These are phyloP conservation scores for Aspergillus oerlinghausenensis DNA, from an alignment of 2,329 filamentous ascomycete genomes.

Conservation along the genomic window DNA sequence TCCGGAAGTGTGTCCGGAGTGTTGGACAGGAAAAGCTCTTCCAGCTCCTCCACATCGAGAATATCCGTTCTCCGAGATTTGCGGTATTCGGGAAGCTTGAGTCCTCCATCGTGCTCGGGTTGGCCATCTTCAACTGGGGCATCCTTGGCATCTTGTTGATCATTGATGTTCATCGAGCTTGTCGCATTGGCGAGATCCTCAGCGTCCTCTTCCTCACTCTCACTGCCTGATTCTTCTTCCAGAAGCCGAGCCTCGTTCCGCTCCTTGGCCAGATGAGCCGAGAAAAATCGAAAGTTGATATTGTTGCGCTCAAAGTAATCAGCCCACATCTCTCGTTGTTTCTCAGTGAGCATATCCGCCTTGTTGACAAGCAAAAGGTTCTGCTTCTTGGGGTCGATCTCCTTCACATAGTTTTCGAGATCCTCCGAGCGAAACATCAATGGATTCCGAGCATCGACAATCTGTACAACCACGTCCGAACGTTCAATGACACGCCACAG, in stretches of 20 bases:
- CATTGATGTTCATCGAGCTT: slow-evolving; percentile 16
- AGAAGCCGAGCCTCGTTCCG: slow-evolving; percentile 67
- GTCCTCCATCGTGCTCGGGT: slow-evolving; percentile 22
- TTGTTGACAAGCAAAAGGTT: slow-evolving; percentile 96
- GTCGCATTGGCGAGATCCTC: slow-evolving; percentile 17
- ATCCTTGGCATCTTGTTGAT: slow-evolving; percentile 30
- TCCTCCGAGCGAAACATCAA: slow-evolving; percentile 92
- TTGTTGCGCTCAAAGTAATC: slow-evolving; percentile 74
- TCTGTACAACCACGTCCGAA: slow-evolving; percentile 93
- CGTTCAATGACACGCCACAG: slow-evolving; percentile 97
- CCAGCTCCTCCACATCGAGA: slow-evolving; percentile 86
- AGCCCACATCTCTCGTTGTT: slow-evolving; percentile 80
- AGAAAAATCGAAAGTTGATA: slow-evolving; percentile 95
- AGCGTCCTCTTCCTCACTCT: slow-evolving; percentile 29
- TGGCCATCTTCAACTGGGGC: background rate
- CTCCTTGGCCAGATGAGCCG: slow-evolving; percentile 86
- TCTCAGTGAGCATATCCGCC: slow-evolving; percentile 94
- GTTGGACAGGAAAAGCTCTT: slow-evolving; percentile 78
- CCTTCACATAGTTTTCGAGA: slow-evolving; percentile 89
- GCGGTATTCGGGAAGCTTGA: slow-evolving; percentile 12
- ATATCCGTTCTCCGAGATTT: slow-evolving; percentile 62
- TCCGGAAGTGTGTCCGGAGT: slow-evolving; percentile 51
- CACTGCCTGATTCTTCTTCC: slow-evolving; percentile 42
- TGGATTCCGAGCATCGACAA: slow-evolving; percentile 94
- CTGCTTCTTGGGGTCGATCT: slow-evolving; percentile 79